These are phyloP conservation scores for Bipolaris victoriae DNA, from an alignment of 2,329 filamentous ascomycete species.

Conservation along the genomic window DNA sequence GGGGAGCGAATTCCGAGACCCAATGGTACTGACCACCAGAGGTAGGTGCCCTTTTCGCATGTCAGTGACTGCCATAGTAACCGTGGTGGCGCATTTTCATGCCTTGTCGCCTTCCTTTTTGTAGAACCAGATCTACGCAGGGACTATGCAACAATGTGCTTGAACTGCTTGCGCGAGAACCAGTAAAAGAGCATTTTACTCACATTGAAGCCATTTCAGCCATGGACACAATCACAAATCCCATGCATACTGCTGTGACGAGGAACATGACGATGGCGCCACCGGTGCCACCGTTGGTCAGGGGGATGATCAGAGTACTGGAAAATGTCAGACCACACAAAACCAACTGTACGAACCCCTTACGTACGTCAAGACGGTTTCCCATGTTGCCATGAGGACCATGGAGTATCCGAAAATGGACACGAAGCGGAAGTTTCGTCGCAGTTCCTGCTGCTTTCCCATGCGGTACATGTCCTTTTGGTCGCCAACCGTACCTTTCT, in stretches of 20 bases:
- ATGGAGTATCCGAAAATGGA: constrained; percentile 37
- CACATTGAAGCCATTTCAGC: constrained; percentile 35
- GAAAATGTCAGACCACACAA: not conserved
- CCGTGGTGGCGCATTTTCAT: not conserved
- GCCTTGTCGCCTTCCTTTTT: not conserved
- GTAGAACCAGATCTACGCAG: too few relatives aligned
- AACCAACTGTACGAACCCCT: too few relatives aligned
- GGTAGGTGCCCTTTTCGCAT: constrained; percentile 29
- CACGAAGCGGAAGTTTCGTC: constrained; percentile 35
- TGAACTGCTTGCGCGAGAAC: too few relatives aligned
- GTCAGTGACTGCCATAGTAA: constrained; percentile 4
- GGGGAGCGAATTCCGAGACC: constrained; percentile 38
- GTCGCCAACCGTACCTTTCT: constrained; percentile 14
- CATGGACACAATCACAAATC: constrained; percentile 33
- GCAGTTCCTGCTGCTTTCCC: constrained; percentile 37
- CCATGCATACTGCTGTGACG: constrained; percentile 29
- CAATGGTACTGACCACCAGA: constrained; percentile 41
- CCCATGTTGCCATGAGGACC: constrained; percentile 40
- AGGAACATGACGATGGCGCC: constrained; percentile 36
- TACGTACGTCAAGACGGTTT: constrained; percentile 26
- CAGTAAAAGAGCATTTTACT: constrained; percentile 1
- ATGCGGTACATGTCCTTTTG: constrained; percentile 38
- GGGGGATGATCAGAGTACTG: constrained; percentile 26
- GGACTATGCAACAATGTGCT: too few relatives aligned
- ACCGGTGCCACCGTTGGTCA: constrained; percentile 37